A percentile compares a stretch with the other conserved stretches of the same genome.
phyloP scores from a whole-genome alignment of 2,329 filamentous ascomycete species.

The Talaromyces funiculosus region DNA sequence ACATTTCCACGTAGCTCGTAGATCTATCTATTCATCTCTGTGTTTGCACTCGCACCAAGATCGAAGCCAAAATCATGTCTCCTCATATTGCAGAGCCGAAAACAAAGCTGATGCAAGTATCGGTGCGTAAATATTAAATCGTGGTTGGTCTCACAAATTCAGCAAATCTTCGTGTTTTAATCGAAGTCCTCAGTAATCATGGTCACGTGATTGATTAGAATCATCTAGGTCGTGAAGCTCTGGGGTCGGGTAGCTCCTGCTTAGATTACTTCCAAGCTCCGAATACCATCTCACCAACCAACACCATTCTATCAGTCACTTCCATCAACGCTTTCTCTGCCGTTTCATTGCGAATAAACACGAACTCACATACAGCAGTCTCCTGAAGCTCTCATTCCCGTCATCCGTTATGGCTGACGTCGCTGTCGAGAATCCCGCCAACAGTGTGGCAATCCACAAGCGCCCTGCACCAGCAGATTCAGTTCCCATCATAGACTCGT shows the following conservation, averaged over 20 bases:
- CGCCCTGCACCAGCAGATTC: constrained; percentile 68
- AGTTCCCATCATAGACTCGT: constrained; percentile 83
- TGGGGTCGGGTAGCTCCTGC: not conserved
- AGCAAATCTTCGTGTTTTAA: too few species aligned
- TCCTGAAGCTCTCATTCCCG: not conserved
- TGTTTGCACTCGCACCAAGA: not conserved
- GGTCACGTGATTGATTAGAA: not conserved
- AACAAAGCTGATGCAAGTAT: not conserved
- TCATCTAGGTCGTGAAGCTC: not conserved
- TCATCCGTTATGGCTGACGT: constrained; percentile 69
- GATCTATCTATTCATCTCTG: not conserved
- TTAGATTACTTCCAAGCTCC: constrained; percentile 1
- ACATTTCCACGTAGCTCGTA: not conserved
- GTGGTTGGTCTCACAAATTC: not conserved
- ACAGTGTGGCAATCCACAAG: constrained; percentile 69
- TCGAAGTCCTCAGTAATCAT: not conserved
- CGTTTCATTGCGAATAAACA: not conserved
- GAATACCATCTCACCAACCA: not conserved
- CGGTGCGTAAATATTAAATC: too few species aligned
- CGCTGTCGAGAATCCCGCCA: constrained; percentile 73
- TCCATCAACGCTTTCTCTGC: not conserved
- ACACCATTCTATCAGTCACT: not conserved
- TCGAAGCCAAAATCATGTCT: not conserved
- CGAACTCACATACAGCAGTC: not conserved
- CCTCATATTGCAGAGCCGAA: not conserved